Conservation (phyloP, 768 basidiomycete species). For the Amanita phalloides region DNA sequence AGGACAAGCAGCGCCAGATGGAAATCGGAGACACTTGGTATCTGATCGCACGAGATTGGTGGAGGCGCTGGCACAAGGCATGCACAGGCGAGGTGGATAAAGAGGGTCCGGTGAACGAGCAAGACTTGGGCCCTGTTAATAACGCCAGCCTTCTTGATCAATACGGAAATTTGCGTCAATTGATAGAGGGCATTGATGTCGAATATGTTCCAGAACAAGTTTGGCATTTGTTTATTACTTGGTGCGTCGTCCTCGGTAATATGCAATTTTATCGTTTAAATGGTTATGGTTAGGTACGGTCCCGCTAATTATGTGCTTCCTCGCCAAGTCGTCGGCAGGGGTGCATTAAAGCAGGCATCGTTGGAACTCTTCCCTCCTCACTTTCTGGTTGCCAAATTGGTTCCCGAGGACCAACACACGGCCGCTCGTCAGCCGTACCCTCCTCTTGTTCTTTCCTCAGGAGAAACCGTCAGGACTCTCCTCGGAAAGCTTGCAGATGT, state of each 20-base stretch:
- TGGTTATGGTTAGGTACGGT: conserved; percentile 53
- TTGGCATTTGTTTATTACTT: conserved; percentile 57
- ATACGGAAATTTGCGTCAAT: conserved; percentile 34
- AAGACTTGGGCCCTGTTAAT: conserved; percentile 64
- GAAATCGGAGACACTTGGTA: conserved; percentile 69
- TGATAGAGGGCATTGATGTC: conserved; percentile 57
- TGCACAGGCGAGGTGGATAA: conserved; percentile 62
- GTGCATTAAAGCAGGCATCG: conserved; percentile 33
- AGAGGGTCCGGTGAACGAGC: conserved; percentile 48
- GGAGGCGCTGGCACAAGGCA: conserved; percentile 63
- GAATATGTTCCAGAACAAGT: conserved; percentile 65
- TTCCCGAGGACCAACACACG: conserved; percentile 14
- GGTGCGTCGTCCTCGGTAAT: conserved; percentile 36
- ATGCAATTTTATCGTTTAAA: conserved; percentile 1
- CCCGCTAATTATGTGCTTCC: conserved; percentile 41
- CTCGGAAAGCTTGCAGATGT: conserved; percentile 28
- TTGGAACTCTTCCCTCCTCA: conserved; percentile 69
- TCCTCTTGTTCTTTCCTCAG: conserved; percentile 37
- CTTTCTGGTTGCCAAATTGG: conserved; percentile 44
- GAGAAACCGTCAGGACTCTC: conserved; percentile 36
- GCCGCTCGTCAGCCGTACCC: conserved; percentile 14
- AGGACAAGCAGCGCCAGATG: conserved; percentile 37
- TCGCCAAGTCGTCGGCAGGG: conserved; percentile 56
- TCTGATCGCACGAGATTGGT: conserved; percentile 64
- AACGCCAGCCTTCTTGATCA: conserved; percentile 56